A percentile compares a stretch with the other conserved stretches of the same genome.
Conservation (phyloP, 73 alveolate species). For the Symbiodinium natans region DNA sequence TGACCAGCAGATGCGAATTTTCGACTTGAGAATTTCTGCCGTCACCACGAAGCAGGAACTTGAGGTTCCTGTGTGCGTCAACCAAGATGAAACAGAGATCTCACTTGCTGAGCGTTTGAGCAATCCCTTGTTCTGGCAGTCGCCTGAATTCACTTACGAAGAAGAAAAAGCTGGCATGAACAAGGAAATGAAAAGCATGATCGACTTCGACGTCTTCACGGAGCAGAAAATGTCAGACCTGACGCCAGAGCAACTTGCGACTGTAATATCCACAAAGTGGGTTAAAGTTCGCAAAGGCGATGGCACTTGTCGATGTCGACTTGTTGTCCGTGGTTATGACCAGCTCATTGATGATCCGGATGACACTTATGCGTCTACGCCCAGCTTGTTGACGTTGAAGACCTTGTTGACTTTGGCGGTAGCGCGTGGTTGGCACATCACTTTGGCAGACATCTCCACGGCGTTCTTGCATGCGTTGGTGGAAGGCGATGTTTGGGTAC, state of each 20-base stretch:
- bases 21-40: neutral
- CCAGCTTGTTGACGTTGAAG: neutral
- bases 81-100: neutral
- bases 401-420: neutral
- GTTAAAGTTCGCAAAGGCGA: neutral
- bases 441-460: neutral
- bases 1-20: neutral
- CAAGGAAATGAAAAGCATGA: constrained; percentile 15
- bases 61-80: neutral
- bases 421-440: neutral
- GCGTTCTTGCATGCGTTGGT: neutral
- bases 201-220: neutral
- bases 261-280: neutral
- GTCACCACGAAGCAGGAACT: neutral
- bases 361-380: neutral
- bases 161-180: neutral
- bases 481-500: neutral
- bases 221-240: neutral
- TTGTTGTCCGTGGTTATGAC: neutral
- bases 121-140: neutral
- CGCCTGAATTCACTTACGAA: neutral
- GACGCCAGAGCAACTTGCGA: neutral
- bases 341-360: neutral
- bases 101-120: no score
- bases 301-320: neutral